These are phyloP conservation scores for Diplocarpon rosae DNA, from an alignment of 2,329 filamentous ascomycete genomes.

Conservation along the genomic window DNA sequence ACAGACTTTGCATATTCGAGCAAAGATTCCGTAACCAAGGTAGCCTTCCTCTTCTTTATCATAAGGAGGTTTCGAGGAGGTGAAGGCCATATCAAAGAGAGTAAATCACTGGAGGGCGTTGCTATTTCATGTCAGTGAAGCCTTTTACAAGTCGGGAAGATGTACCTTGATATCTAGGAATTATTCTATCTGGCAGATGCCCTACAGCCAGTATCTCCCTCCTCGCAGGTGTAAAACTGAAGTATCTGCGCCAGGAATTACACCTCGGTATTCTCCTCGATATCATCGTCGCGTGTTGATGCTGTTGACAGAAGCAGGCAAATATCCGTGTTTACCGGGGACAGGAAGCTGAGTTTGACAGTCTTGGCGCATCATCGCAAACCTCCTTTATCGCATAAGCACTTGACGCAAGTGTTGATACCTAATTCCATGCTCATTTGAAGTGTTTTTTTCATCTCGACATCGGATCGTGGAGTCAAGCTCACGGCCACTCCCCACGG, in stretches of 20 bases:
- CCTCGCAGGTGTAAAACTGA: conserved; percentile 37
- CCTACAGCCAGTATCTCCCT: conserved; percentile 40
- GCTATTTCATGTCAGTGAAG: conserved; percentile 38
- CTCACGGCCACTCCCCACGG: conserved; percentile 6
- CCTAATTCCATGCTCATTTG: conserved; percentile 1
- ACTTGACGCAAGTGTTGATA: not conserved
- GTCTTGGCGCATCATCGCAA: conserved; percentile 10
- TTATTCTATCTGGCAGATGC: conserved; percentile 41
- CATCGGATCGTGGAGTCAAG: conserved; percentile 14
- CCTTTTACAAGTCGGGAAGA: conserved; percentile 21
- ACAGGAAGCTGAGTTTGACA: conserved; percentile 1
- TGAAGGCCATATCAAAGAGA: conserved; percentile 55
- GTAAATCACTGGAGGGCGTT: conserved; percentile 45
- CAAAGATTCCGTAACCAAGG: conserved; percentile 27
- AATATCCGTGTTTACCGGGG: conserved; percentile 11
- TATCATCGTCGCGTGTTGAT: conserved; percentile 4
- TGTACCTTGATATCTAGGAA: conserved; percentile 54
- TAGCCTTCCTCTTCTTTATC: conserved; percentile 52
- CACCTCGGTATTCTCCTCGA: conserved; percentile 15
- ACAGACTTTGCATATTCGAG: conserved; percentile 29
- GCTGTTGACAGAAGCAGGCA: conserved; percentile 5
- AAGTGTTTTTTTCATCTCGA: not conserved
- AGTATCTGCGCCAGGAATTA: conserved; percentile 24
- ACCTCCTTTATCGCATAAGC: not conserved
- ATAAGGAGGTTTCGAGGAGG: conserved; percentile 59